phyloP scores from a whole-genome alignment of 768 basidiomycete genomes.

The Pholiota molesta region DNA sequence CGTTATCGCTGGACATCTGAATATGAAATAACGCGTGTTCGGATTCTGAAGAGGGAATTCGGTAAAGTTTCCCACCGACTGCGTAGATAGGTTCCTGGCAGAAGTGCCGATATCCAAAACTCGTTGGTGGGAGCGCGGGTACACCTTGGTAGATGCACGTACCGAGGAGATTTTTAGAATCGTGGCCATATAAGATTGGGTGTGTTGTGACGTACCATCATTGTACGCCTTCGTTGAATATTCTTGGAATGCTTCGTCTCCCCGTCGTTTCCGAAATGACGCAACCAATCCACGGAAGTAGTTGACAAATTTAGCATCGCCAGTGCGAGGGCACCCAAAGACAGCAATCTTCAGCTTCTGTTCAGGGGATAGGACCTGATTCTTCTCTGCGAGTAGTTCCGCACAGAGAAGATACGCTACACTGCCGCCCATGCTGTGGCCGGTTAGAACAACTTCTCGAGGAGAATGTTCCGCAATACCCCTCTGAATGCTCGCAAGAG shows the following conservation, averaged over 20 bases:
- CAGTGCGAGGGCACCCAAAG: slow-evolving; percentile 57
- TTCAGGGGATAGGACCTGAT: slow-evolving; percentile 26
- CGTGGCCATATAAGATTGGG: not conserved
- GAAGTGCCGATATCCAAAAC: slow-evolving; percentile 57
- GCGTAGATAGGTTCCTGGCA: slow-evolving; percentile 51
- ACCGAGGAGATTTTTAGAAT: not conserved
- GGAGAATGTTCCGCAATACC: slow-evolving; percentile 37
- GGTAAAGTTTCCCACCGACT: slow-evolving; percentile 48
- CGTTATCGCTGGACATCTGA: slow-evolving; percentile 20
- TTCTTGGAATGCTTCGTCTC: slow-evolving; percentile 42
- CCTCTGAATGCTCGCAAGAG: slow-evolving; percentile 39
- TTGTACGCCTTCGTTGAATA: slow-evolving; percentile 58
- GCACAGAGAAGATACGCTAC: slow-evolving; percentile 53
- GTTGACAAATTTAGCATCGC: slow-evolving; percentile 42
- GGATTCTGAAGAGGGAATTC: slow-evolving; percentile 45
- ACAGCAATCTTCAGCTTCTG: slow-evolving; percentile 43
- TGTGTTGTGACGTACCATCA: slow-evolving; percentile 43
- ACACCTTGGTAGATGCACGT: slow-evolving; percentile 41
- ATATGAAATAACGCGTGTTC: slow-evolving; percentile 51
- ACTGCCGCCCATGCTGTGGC: slow-evolving; percentile 61
- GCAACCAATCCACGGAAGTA: slow-evolving; percentile 44
- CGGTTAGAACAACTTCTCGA: slow-evolving; percentile 50
- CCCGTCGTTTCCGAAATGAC: slow-evolving; percentile 35
- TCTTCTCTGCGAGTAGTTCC: slow-evolving; percentile 42
- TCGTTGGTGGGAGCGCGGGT: slow-evolving; percentile 54